These are phyloP conservation scores for Mortierella sp. DNA, from an alignment of 371 early-diverging fungal species.

Conservation along the genomic window DNA sequence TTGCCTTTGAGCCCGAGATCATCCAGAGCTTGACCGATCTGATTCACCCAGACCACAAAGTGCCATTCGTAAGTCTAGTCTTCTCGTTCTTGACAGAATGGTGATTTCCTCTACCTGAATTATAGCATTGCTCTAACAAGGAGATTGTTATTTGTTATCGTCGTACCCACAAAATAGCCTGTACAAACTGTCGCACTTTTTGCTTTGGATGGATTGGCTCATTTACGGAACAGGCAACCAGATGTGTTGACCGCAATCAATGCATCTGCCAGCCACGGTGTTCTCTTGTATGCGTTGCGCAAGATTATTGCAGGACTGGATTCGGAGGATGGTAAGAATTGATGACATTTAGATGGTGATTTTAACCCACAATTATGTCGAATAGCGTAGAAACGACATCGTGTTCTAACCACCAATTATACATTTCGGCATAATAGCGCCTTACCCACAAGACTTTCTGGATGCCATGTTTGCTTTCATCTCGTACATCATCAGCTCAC, in stretches of 20 bases:
- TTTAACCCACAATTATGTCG: not conserved
- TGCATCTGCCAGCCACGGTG: conserved; percentile 95
- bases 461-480: conserved; percentile 90
- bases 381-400: not conserved
- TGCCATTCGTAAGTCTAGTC: conserved; percentile 65
- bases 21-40: conserved; percentile 83
- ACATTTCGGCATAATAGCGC: conserved; percentile 29
- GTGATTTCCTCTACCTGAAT: not conserved
- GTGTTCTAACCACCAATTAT: not conserved
- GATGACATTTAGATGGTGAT: not conserved
- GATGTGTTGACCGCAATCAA: conserved; percentile 91
- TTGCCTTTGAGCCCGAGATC: conserved; percentile 89
- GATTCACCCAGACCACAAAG: conserved; percentile 78
- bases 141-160: not conserved
- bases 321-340: conserved; percentile 50
- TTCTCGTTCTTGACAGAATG: conserved; percentile 21
- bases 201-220: conserved; percentile 87
- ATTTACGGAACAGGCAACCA: conserved; percentile 80
- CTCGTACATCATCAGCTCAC: conserved; percentile 81
- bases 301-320: conserved; percentile 71
- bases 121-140: not conserved
- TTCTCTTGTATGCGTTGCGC: conserved; percentile 85
- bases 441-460: conserved; percentile 80
- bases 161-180: conserved; percentile 56
- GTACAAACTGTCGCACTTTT: conserved; percentile 85